Percentiles rank a stretch among this genome's conserved stretches.
phyloP scores from a whole-genome alignment of 495 filamentous ascomycete genomes.

The Penicillium ochrochloron region DNA sequence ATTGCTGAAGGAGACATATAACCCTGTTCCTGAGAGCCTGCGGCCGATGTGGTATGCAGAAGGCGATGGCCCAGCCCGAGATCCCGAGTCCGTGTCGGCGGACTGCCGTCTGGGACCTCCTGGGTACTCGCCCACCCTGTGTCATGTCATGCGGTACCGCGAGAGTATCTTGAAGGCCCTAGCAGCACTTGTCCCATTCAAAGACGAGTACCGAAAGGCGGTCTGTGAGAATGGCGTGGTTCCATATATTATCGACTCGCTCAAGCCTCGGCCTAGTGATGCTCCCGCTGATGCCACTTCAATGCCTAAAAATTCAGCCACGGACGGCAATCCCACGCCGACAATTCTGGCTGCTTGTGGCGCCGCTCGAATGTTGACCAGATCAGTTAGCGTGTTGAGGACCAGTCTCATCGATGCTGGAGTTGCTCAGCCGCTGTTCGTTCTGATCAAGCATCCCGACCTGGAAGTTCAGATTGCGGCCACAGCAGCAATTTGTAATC shows the following conservation, averaged over 20 bases:
- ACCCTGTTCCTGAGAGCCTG: conserved; percentile 43
- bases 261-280: conserved; percentile 61
- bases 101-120: conserved; percentile 57
- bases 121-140: conserved; percentile 64
- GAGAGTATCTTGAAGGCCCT: conserved; percentile 79
- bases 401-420: conserved; percentile 87
- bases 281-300: conserved; percentile 32
- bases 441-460: conserved; percentile 73
- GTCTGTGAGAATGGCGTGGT: conserved; percentile 82
- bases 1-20: conserved; percentile 74
- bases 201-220: conserved; percentile 82
- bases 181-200: conserved; percentile 75
- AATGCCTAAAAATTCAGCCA: conserved; percentile 43
- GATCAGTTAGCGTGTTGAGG: conserved; percentile 80
- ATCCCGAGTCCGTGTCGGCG: conserved; percentile 28
- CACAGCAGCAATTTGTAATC: conserved; percentile 78
- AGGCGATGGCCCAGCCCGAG: conserved; percentile 27
- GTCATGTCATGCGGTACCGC: conserved; percentile 76
- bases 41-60: conserved; percentile 50
- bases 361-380: conserved; percentile 73
- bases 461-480: conserved; percentile 85
- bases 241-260: conserved; percentile 79
- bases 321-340: conserved; percentile 54
- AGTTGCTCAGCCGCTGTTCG: conserved; percentile 78
- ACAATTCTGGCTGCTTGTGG: conserved; percentile 88